Conservation (phyloP, 495 filamentous ascomycete genomes). For the Aspergillus incahuasiensis region DNA sequence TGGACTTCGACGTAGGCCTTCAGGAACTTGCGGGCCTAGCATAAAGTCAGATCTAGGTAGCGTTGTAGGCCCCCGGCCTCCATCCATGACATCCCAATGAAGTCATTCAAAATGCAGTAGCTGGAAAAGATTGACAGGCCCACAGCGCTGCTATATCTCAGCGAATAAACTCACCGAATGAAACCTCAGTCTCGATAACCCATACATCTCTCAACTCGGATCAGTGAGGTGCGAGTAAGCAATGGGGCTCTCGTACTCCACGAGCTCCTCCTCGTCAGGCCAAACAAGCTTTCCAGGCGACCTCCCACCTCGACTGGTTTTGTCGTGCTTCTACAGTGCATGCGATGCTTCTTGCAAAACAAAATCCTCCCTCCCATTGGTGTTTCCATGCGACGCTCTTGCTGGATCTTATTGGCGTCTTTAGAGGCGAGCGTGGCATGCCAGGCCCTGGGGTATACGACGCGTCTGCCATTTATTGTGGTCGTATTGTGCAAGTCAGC, state of each 20-base stretch:
- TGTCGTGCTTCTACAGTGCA: conserved; percentile 1
- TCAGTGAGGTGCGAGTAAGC: background rate
- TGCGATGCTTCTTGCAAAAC: background rate
- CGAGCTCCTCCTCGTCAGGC: background rate
- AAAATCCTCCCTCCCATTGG: conserved; percentile 5
- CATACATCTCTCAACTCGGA: too few relatives aligned
- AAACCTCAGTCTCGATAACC: too few relatives aligned
- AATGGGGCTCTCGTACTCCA: conserved; percentile 4
- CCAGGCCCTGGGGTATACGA: conserved; percentile 1
- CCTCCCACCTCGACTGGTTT: background rate
- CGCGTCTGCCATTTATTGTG: background rate
- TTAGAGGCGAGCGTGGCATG: conserved; percentile 4
- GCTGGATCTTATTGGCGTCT: background rate
- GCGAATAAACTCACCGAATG: too few relatives aligned
- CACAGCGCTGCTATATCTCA: too few relatives aligned
- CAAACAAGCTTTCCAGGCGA: background rate
- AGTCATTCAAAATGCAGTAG: too few relatives aligned
- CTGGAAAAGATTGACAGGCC: too few relatives aligned
- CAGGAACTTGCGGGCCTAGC: too few relatives aligned
- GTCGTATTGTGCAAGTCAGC: conserved; percentile 6
- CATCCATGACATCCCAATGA: too few relatives aligned
- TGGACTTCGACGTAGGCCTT: too few relatives aligned
- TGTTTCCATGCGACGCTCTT: conserved; percentile 3
- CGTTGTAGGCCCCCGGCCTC: too few relatives aligned
- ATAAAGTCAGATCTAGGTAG: too few relatives aligned